Conservation (phyloP, 345 rosid genomes). For the Lepidium didymum region DNA sequence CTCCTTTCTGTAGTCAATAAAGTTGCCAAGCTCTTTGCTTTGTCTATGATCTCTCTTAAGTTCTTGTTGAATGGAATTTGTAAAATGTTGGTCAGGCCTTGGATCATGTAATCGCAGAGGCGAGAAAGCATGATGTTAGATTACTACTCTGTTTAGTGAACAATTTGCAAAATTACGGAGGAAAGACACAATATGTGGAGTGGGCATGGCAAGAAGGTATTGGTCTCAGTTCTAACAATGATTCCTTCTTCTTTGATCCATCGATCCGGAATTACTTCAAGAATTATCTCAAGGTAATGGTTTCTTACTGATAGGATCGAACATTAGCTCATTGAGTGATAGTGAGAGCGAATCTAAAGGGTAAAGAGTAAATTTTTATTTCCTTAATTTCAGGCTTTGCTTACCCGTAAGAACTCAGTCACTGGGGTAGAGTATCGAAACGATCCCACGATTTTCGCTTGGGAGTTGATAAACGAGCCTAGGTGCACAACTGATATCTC, state of each 20-base stretch:
- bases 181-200: constrained; percentile 77
- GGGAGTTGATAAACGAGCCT: constrained; percentile 92
- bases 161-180: constrained; percentile 76
- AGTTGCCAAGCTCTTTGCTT: not conserved
- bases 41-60: not conserved
- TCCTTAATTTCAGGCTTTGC: constrained; percentile 37
- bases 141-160: constrained; percentile 69
- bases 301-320: not conserved
- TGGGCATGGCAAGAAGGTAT: constrained; percentile 96
- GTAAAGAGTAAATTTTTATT: not conserved
- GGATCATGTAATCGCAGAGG: constrained; percentile 79
- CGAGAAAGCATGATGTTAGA: constrained; percentile 51
- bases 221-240: constrained; percentile 73
- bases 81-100: constrained; percentile 51
- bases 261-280: constrained; percentile 72
- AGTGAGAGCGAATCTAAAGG: not conserved
- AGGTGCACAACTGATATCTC: constrained; percentile 76
- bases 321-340: not conserved
- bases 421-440: constrained; percentile 73
- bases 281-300: constrained; percentile 56
- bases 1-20: not conserved
- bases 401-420: constrained; percentile 67
- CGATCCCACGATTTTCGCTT: constrained; percentile 74
- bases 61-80: not conserved
- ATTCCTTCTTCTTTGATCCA: constrained; percentile 86